Base-by-base conservation (phyloP, 805 yeast genomes). In the Candida silvicultrix region DNA sequence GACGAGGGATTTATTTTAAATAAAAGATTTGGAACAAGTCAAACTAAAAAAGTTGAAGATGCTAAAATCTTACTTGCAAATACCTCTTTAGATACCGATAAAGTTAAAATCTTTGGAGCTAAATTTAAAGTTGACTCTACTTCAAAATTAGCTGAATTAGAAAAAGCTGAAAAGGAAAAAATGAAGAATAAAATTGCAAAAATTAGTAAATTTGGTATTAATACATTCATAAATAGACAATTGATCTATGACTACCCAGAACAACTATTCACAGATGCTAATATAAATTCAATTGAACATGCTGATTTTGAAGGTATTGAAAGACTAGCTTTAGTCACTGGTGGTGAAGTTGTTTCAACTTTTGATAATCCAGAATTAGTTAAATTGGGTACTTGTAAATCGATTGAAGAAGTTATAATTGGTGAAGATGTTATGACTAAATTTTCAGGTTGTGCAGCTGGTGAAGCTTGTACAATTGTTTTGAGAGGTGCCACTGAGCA, bases 301-400 rank as follows among this genome's bases (percentile, higher is more conserved):
- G 98, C 99, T 15, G 99, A 94, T 67, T 94, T 94, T 58, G 98
- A 88, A 60, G 99, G 98, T 60, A 88, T 94, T 45, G 99, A 94
- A 72, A 82, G 98, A 64, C 77, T 94, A 55, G 96, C 99, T 2
- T 73, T 92, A 37, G 99, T 89, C 29, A 90, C 98, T 12, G 99
- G 99, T 44, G 99, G 97, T 62, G 98, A 94, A 73, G 97, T 94
- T 44, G 96, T 83, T 2, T 89, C 98, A 8, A 92, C 98, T 2
- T 94, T 94, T 64, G 99, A 94, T 63, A 75, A 83, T 55, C 96
- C 98, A 22, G 95, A 86, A 45, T 77, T 77, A 46, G 96, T 87
- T 47, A 84, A 80, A 63, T 69, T 90, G 43, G 99, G 99, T 40
- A 77, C 81, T 63, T 92, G 98, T 74, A 94, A 89, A 39, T 58